A percentile compares a stretch with the other conserved stretches of the same genome.
These are phyloP conservation scores for Hamamelis virginiana DNA, from an alignment of 164 flowering plant species.

Conservation along the genomic window DNA sequence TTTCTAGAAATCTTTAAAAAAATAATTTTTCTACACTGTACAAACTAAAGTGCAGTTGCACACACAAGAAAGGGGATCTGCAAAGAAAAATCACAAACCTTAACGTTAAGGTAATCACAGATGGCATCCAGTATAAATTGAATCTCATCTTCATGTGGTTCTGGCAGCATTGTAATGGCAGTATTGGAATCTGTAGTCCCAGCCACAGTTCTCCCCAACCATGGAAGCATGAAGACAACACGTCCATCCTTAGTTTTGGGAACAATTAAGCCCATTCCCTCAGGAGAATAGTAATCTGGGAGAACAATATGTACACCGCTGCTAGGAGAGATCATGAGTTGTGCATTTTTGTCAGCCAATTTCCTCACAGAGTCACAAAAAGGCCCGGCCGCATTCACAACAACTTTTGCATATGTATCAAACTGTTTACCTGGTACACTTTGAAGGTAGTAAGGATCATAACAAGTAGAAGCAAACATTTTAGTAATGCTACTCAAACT, in stretches of 20 bases:
- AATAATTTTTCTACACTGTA: too few species aligned
- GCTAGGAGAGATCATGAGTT: slow-evolving; percentile 85
- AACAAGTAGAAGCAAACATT: slow-evolving; percentile 17
- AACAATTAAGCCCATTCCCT: slow-evolving; percentile 98
- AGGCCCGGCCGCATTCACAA: slow-evolving; percentile 97
- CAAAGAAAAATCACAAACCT: slow-evolving; percentile 45
- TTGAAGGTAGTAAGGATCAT: slow-evolving; percentile 24
- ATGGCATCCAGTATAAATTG: slow-evolving; percentile 93
- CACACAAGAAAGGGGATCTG: neutral
- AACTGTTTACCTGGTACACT: slow-evolving; percentile 80
- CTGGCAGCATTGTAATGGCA: slow-evolving; percentile 82
- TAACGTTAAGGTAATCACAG: slow-evolving; percentile 88
- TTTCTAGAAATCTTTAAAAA: too few species aligned
- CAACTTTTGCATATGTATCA: slow-evolving; percentile 85
- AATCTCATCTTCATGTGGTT: slow-evolving; percentile 98
- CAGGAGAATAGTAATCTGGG: slow-evolving; percentile 98
- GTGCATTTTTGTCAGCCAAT: slow-evolving; percentile 75
- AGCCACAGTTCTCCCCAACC: slow-evolving; percentile 96
- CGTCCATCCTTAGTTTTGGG: slow-evolving; percentile 99
- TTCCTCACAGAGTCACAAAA: slow-evolving; percentile 92
- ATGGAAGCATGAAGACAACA: slow-evolving; percentile 98
- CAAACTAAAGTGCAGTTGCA: too few species aligned
- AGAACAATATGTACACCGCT: slow-evolving; percentile 97
- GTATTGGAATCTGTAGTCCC: slow-evolving; percentile 96
- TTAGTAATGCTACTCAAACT: slow-evolving; percentile 3